These are phyloP conservation scores for Penicillium argentinense DNA, from an alignment of 495 filamentous ascomycete species.

Conservation along the genomic window DNA sequence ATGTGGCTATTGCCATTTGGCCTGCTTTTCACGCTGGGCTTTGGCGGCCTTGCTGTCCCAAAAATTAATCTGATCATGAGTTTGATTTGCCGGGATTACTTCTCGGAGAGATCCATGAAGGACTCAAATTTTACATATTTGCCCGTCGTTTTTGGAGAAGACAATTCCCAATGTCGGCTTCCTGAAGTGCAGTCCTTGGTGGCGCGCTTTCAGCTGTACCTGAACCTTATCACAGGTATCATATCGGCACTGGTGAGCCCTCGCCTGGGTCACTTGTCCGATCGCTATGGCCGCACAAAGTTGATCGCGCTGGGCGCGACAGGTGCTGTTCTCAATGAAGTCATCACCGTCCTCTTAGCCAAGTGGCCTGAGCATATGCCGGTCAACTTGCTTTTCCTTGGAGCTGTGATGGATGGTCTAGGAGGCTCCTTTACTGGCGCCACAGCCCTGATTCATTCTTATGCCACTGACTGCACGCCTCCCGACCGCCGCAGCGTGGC, in stretches of 20 bases:
- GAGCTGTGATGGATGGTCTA: slow-evolving; percentile 74
- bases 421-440: slow-evolving; percentile 82
- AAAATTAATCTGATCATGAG: slow-evolving; percentile 77
- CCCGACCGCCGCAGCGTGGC: slow-evolving; percentile 76
- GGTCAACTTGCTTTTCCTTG: slow-evolving; percentile 72
- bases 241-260: slow-evolving; percentile 76
- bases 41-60: slow-evolving; percentile 78
- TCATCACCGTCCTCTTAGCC: slow-evolving; percentile 73
- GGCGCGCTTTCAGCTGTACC: slow-evolving; percentile 72
- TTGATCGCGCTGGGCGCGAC: slow-evolving; percentile 66
- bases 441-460: slow-evolving; percentile 79
- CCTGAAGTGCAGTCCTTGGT: slow-evolving; percentile 72
- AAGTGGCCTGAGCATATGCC: slow-evolving; percentile 68
- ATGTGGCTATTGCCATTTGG: slow-evolving; percentile 82
- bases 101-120: slow-evolving; percentile 54
- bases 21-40: slow-evolving; percentile 74
- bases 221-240: slow-evolving; percentile 68
- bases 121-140: slow-evolving; percentile 61
- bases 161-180: slow-evolving; percentile 71
- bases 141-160: slow-evolving; percentile 63
- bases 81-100: slow-evolving; percentile 79
- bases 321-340: slow-evolving; percentile 67
- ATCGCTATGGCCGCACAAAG: slow-evolving; percentile 78
- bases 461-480: slow-evolving; percentile 83
- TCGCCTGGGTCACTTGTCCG: slow-evolving; percentile 80